Percentiles rank a stretch among this genome's conserved stretches.
Evolutionary conservation across 179 eudicot genomes (phyloP).

Genomic region (Drosera spatulata): DNA sequence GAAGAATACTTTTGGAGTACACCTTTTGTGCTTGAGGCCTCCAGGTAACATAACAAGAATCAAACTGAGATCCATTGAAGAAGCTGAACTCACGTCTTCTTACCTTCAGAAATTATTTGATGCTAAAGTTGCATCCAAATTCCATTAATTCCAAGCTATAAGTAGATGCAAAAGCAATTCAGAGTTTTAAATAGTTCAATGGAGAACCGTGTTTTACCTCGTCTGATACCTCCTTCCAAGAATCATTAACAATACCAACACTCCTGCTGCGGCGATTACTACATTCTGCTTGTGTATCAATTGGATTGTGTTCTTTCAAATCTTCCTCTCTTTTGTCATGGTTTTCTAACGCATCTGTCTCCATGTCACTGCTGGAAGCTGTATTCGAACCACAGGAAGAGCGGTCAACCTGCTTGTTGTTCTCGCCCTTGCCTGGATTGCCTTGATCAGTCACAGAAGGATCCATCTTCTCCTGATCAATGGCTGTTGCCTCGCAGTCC

Average conservation of each 20-base stretch:
- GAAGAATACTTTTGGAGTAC: too few relatives aligned
- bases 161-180: too few relatives aligned
- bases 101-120: too few relatives aligned
- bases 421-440: conserved; percentile 39
- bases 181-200: neutral
- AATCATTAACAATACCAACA: conserved; percentile 34
- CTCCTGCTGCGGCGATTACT: conserved; percentile 48
- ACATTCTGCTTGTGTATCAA: conserved; percentile 33
- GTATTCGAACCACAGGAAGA: conserved; percentile 97
- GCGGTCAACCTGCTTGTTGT: conserved; percentile 61
- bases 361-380: conserved; percentile 79
- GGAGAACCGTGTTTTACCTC: conserved; percentile 35
- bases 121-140: too few relatives aligned
- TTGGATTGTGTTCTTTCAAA: conserved; percentile 38
- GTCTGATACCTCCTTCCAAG: conserved; percentile 95
- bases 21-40: too few relatives aligned
- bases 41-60: neutral
- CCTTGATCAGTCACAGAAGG: conserved; percentile 24
- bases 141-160: too few relatives aligned
- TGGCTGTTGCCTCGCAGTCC: conserved; percentile 20
- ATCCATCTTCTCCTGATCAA: conserved; percentile 23
- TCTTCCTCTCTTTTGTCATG: conserved; percentile 39
- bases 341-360: conserved; percentile 70
- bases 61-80: too few relatives aligned
- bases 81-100: too few relatives aligned